Conservation (phyloP, 257 asterid species). For the Schizonepeta tenuifolia region DNA sequence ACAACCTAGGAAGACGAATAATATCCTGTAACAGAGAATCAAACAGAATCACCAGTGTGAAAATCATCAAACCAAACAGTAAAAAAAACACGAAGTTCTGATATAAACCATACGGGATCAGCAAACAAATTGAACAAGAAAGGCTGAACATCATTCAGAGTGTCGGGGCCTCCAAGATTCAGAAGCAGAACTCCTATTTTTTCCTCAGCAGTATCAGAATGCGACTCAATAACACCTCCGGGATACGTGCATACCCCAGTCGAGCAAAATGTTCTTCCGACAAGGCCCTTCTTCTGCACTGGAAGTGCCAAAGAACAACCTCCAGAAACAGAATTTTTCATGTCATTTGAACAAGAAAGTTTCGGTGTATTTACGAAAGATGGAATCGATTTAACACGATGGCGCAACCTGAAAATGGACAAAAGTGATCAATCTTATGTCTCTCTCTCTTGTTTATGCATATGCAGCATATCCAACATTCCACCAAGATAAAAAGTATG, state of each 20-base stretch:
- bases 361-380: slow-evolving; percentile 34
- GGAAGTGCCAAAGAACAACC: slow-evolving; percentile 45
- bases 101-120: slow-evolving; percentile 71
- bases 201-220: slow-evolving; percentile 56
- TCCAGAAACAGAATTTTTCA: slow-evolving; percentile 32
- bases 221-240: slow-evolving; percentile 37
- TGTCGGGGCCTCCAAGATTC: slow-evolving; percentile 96
- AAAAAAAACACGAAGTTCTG: neutral
- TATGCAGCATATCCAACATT: slow-evolving; percentile 5
- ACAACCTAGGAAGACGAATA: slow-evolving; percentile 94
- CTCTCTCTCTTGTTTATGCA: neutral
- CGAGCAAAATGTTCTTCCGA: slow-evolving; percentile 55
- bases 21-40: slow-evolving; percentile 63
- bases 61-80: slow-evolving; percentile 7
- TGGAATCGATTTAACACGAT: slow-evolving; percentile 33
- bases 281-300: slow-evolving; percentile 34
- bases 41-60: slow-evolving; percentile 22
- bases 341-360: slow-evolving; percentile 30
- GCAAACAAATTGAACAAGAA: slow-evolving; percentile 90
- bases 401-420: slow-evolving; percentile 48
- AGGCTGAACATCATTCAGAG: slow-evolving; percentile 94
- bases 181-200: slow-evolving; percentile 85
- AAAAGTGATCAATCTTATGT: slow-evolving; percentile 4
- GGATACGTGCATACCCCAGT: slow-evolving; percentile 53
- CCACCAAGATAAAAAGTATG: neutral